phyloP scores from a whole-genome alignment of 305 asterid species.

The Fraxinus nigra region DNA sequence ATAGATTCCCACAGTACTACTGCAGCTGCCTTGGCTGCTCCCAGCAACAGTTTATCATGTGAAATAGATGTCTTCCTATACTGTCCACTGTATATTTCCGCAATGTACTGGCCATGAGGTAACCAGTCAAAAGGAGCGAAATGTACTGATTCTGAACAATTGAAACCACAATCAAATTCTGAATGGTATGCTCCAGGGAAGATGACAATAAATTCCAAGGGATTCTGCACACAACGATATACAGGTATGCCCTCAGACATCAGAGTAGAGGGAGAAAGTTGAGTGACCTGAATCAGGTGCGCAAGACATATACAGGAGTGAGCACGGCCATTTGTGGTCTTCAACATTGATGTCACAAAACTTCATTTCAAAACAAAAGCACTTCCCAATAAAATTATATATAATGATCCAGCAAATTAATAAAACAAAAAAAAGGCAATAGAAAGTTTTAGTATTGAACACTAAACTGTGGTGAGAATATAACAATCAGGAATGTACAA shows the following conservation, averaged over 20 bases:
- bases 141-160: slow-evolving; percentile 61
- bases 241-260: slow-evolving; percentile 72
- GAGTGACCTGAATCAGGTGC: slow-evolving; percentile 50
- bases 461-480: neutral
- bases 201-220: slow-evolving; percentile 57
- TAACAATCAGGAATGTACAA: neutral
- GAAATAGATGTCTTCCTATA: slow-evolving; percentile 62
- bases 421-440: neutral
- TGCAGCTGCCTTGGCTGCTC: slow-evolving; percentile 66
- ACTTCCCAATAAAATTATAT: neutral
- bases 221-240: slow-evolving; percentile 72
- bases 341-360: neutral
- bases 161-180: slow-evolving; percentile 71
- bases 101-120: slow-evolving; percentile 62
- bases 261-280: slow-evolving; percentile 64
- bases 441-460: neutral
- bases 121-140: slow-evolving; percentile 91
- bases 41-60: slow-evolving; percentile 60
- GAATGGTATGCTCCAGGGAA: slow-evolving; percentile 79
- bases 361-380: neutral
- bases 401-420: neutral
- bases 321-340: neutral
- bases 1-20: slow-evolving; percentile 46
- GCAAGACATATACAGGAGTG: slow-evolving; percentile 13
- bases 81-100: slow-evolving; percentile 54